Evolutionary conservation across 1,139 yeast species (phyloP).

Genomic region (Tardiomyces depauwii): DNA sequence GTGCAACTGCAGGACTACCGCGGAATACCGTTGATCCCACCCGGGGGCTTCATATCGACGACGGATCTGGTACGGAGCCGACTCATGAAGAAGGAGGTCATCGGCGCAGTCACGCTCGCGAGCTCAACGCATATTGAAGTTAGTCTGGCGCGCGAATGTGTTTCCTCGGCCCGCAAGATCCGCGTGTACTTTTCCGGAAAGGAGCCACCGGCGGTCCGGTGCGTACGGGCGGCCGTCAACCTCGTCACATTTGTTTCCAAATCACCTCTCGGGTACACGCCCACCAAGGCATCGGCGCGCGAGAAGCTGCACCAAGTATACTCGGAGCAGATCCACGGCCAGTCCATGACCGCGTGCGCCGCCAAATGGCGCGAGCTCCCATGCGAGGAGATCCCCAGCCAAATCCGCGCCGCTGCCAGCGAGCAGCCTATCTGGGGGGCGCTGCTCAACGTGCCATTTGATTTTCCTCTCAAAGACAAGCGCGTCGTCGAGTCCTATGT

Average conservation of each 20-base stretch:
- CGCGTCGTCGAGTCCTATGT: conserved; percentile 15
- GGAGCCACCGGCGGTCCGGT: background rate
- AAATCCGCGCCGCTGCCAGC: background rate
- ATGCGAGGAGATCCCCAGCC: background rate
- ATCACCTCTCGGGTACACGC: background rate
- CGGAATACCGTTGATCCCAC: background rate
- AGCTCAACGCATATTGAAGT: background rate
- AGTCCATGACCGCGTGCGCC: background rate
- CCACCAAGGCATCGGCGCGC: background rate
- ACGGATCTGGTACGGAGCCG: background rate
- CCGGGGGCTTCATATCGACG: background rate
- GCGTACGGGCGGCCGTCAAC: background rate
- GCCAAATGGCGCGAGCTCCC: background rate
- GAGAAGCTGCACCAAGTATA: background rate
- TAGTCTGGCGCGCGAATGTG: background rate
- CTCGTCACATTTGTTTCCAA: background rate
- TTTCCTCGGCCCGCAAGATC: background rate
- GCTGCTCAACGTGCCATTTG: conserved; percentile 7
- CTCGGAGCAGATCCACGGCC: background rate
- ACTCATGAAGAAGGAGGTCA: background rate
- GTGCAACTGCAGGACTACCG: background rate
- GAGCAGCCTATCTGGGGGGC: background rate
- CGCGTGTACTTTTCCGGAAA: background rate
- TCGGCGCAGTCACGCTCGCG: background rate
- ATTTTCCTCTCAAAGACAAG: conserved; percentile 6